Evolutionary conservation across 2,329 filamentous ascomycete genomes (phyloP).

Genomic region (Tolypocladium tropicale): DNA sequence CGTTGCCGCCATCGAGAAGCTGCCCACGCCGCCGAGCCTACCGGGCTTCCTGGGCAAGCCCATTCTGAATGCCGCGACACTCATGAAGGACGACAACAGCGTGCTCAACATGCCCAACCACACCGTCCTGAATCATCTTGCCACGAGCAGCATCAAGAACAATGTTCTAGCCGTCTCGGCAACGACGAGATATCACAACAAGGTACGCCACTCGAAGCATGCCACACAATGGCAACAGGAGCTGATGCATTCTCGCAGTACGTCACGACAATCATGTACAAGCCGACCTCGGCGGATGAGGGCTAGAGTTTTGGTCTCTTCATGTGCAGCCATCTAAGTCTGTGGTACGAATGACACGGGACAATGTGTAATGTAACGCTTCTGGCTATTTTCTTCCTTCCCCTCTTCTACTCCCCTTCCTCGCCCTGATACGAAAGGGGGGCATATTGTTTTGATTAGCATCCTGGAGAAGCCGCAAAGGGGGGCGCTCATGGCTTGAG

Average conservation of each 20-base stretch:
- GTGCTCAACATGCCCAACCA: conserved; percentile 96
- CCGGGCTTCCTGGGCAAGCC: conserved; percentile 90
- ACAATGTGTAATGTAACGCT: neutral
- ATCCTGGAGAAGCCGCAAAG: neutral
- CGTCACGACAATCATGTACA: conserved; percentile 95
- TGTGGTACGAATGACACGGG: neutral
- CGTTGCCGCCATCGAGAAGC: conserved; percentile 61
- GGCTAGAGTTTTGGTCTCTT: conserved; percentile 11
- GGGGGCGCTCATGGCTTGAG: neutral
- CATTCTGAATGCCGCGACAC: conserved; percentile 81
- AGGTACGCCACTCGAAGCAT: conserved; percentile 42
- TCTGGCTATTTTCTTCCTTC: neutral
- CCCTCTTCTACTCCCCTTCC: neutral
- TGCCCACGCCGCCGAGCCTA: conserved; percentile 74
- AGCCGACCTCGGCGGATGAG: conserved; percentile 60
- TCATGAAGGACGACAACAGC: conserved; percentile 96
- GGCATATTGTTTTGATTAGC: neutral
- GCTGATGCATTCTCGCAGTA: conserved; percentile 47
- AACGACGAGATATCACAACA: conserved; percentile 94
- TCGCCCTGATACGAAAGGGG: neutral
- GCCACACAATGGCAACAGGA: neutral
- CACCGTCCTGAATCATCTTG: conserved; percentile 90
- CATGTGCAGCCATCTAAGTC: neutral
- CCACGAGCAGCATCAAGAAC: conserved; percentile 96
- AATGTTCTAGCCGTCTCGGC: conserved; percentile 90